Base-by-base conservation (phyloP, 306 rosid genomes). In the Clitoria ternatea region DNA sequence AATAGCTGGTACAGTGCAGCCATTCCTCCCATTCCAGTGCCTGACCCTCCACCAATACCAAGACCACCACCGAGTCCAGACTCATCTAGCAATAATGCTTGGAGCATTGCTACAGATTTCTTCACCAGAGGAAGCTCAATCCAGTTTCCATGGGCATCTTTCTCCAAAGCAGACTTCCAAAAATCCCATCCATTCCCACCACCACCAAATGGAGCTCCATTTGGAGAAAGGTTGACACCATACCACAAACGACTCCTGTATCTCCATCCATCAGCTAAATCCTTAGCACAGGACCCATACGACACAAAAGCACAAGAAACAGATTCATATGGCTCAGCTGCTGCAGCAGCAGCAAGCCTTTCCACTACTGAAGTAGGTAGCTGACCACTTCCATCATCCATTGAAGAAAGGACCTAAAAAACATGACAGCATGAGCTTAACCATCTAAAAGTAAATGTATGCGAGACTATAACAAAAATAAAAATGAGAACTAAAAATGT, bases 21-120 rank as follows among this genome's bases (percentile, higher is more conserved):
- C 99, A 94, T 91, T 37, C 96, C 99, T 76, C 99, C 99, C 99
- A 94, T 94, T 83, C 99, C 99, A 32, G 99, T 94, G 70, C 99
- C 99, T 33, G 99, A 94, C 49, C 99, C 99, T 66, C 99, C 96
- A 65, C 99, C 99, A 30, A 94, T 94, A 66, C 99, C 97, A 83
- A 94, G 99, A 70, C 99, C 99, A 77, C 99, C 99, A 69, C 99
- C 99, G 54, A 94, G 97, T 77, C 99, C 97, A 45, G 97, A 91
- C 79, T 94, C 99, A 77, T 94, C 99, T 72, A 94, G 81, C 60
- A 94, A 87, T 64, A 94, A 82, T 24, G 99, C 96, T 82, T 94
- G 99, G 67, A 94, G 99, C 99, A 94, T 94, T 74, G 96, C 96
- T 69, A 94, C 92, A 65, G 97, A 94, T 75, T 94, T 94, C 70